Conservation (phyloP, 768 basidiomycete genomes). For the Suillus brevipes region DNA sequence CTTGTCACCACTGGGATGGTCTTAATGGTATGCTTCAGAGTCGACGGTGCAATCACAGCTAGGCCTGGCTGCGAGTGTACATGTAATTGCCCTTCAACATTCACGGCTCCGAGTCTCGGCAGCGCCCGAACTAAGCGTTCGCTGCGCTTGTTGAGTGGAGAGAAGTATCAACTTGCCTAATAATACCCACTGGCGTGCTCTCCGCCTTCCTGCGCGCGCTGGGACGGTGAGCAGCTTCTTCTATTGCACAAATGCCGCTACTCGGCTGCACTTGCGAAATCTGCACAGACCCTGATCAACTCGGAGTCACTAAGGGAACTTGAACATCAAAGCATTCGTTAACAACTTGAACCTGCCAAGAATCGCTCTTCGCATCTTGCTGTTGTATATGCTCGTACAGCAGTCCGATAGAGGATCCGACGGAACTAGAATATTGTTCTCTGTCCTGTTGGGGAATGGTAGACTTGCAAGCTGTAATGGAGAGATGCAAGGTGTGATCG, state of each 20-base stretch:
- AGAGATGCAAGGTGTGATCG: constrained; percentile 83
- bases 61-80: too few species aligned
- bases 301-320: constrained; percentile 69
- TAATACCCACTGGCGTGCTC: constrained; percentile 46
- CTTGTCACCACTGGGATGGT: neutral
- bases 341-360: constrained; percentile 79
- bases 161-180: neutral
- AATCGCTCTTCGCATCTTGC: constrained; percentile 73
- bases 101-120: neutral
- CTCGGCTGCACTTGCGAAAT: constrained; percentile 79
- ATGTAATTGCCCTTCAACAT: too few species aligned
- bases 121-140: neutral
- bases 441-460: constrained; percentile 77
- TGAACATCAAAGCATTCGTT: constrained; percentile 65
- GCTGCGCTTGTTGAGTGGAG: neutral
- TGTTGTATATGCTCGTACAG: constrained; percentile 65
- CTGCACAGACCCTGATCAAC: constrained; percentile 77
- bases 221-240: constrained; percentile 70
- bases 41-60: neutral
- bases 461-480: constrained; percentile 49
- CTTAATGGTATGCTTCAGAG: neutral
- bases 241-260: constrained; percentile 80
- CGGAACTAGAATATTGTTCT: constrained; percentile 88
- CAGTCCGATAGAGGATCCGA: constrained; percentile 64
- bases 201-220: constrained; percentile 47